Base-by-base conservation (phyloP, 2,329 filamentous ascomycete genomes). In the Hortaea sp. region DNA sequence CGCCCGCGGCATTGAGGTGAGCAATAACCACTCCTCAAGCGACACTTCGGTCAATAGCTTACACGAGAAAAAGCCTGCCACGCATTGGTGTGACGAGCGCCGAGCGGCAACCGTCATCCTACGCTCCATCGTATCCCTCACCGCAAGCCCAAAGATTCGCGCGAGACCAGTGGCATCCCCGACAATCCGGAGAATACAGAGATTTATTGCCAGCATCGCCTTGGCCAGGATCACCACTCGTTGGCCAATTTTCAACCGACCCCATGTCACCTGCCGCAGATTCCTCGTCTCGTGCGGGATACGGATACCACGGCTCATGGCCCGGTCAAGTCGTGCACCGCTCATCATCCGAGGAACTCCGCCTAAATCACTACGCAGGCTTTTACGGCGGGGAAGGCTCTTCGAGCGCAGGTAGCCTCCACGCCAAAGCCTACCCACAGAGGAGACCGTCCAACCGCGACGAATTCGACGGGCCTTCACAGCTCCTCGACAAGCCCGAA, bases 401-500 rank as follows among this genome's bases (percentile, higher is more conserved):
- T 13, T 51, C 51, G 6, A 56, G 49, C 41, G 48, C 50, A 12
- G 46, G 53, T 10, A 56, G 52, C 44, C 48, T 59, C 27, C 53
- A 59, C 37, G 50, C 45, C 39, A 59, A 56, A 48, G 49, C 52
- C 30, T 56, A 57, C 44, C 65, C 68, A 37, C 82, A 85, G 61
- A 76, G 84, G 56, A 77, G 84, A 29, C 80, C 85, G 28, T 86
- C 84, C 38, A 89, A 89, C 69, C 77, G 87, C 50, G 87, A 94
- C 71, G 87, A 92, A 66, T 94, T 94, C 66, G 87, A 92, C 66
- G 87, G 87, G 2, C 86, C 87, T 6, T 84, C 88, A 57, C 87
- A 94, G 64, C 82, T 88, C 55, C 72, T 94, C 53, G 81, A 85
- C 53, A 78, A 81, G 40, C 86, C 85, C 35, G 74, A 82, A 20